phyloP scores from a whole-genome alignment of 208 protist species.

The Zelonia costaricensis region DNA sequence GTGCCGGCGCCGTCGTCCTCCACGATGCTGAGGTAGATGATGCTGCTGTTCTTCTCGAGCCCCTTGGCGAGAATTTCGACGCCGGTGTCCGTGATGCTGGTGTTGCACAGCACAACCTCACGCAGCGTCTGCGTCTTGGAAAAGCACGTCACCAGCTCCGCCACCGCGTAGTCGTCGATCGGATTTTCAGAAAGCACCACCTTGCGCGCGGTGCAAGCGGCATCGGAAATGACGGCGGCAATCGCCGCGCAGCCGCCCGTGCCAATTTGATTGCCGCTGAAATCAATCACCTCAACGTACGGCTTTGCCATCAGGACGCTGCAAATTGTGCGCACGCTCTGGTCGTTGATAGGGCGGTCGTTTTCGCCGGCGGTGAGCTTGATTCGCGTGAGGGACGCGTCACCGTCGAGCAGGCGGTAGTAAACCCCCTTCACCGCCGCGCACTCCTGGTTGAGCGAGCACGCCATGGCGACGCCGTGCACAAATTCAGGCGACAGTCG shows the following conservation, averaged over 20 bases:
- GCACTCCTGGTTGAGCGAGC: constrained; percentile 75
- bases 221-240: constrained; percentile 39
- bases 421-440: constrained; percentile 55
- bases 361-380: constrained; percentile 45
- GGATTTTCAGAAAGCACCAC: constrained; percentile 63
- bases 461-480: constrained; percentile 50
- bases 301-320: constrained; percentile 37
- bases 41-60: constrained; percentile 56
- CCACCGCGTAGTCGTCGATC: constrained; percentile 57
- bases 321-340: constrained; percentile 65
- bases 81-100: constrained; percentile 59
- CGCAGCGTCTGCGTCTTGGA: constrained; percentile 53
- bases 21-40: constrained; percentile 39
- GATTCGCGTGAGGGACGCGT: constrained; percentile 47
- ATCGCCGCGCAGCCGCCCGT: constrained; percentile 52
- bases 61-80: constrained; percentile 49
- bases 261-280: constrained; percentile 66
- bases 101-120: constrained; percentile 47
- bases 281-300: constrained; percentile 51
- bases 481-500: constrained; percentile 40
- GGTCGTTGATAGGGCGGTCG: constrained; percentile 54
- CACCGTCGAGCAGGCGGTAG: constrained; percentile 61
- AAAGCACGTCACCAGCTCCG: constrained; percentile 57
- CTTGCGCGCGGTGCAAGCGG: constrained; percentile 40
- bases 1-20: constrained; percentile 17